phyloP scores from a whole-genome alignment of 768 basidiomycete species.

The Serpula lacrymans region DNA sequence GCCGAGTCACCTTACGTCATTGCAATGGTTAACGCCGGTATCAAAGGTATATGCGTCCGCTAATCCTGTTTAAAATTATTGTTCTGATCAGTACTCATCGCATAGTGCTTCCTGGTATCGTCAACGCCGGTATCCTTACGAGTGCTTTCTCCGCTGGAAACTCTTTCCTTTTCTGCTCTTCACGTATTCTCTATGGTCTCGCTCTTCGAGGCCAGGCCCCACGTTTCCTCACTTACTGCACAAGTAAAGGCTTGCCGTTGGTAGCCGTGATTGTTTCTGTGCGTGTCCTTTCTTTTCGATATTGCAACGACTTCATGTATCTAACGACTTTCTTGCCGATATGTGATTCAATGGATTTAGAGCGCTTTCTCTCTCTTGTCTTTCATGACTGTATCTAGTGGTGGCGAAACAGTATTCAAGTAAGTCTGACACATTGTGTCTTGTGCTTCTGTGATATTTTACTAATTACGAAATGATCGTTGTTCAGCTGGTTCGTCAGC shows the following conservation, averaged over 20 bases:
- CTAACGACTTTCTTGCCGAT: slow-evolving; percentile 7
- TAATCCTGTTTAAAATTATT: background rate
- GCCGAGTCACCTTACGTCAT: slow-evolving; percentile 81
- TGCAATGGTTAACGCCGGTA: slow-evolving; percentile 65
- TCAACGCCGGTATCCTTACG: slow-evolving; percentile 71
- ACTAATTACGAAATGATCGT: no score
- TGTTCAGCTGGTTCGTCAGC: slow-evolving; percentile 61
- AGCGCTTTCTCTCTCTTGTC: slow-evolving; percentile 44
- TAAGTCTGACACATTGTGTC: slow-evolving; percentile 6
- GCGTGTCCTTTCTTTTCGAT: slow-evolving; percentile 20
- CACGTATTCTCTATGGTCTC: slow-evolving; percentile 39
- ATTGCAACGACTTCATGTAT: slow-evolving; percentile 7
- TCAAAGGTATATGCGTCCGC: slow-evolving; percentile 47
- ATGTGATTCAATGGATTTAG: slow-evolving; percentile 16
- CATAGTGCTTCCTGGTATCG: slow-evolving; percentile 53
- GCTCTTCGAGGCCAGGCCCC: slow-evolving; percentile 52
- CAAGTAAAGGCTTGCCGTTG: slow-evolving; percentile 49
- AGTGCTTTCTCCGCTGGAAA: slow-evolving; percentile 72
- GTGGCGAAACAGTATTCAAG: slow-evolving; percentile 40
- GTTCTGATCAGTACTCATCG: background rate
- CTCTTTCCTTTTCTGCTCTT: slow-evolving; percentile 54
- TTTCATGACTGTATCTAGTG: slow-evolving; percentile 64
- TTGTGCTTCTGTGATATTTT: no score
- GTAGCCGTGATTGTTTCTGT: slow-evolving; percentile 29
- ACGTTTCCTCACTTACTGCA: slow-evolving; percentile 45